A percentile compares a stretch with the other conserved stretches of the same genome.
Conservation (phyloP, 2,329 filamentous ascomycete species). For the Chalaropsis thielavioides region DNA sequence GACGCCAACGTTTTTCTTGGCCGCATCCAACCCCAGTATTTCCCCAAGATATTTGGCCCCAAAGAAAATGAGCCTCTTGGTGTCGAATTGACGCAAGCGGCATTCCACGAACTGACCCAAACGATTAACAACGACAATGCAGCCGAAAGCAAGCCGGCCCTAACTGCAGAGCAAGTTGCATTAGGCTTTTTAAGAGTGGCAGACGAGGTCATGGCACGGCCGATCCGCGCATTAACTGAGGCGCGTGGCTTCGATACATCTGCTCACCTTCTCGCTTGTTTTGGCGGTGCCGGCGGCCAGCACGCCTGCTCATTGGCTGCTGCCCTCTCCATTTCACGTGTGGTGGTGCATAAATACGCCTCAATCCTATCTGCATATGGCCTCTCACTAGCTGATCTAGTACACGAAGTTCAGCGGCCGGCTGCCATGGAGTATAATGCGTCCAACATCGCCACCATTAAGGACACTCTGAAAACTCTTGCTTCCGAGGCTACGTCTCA, state of each 20-base stretch:
- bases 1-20: constrained; percentile 83
- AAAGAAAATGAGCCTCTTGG: constrained; percentile 74
- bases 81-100: constrained; percentile 54
- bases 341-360: constrained; percentile 74
- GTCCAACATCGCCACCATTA: constrained; percentile 46
- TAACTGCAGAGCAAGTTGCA: constrained; percentile 72
- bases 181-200: constrained; percentile 82
- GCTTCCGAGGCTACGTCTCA: constrained; percentile 57
- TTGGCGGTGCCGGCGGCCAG: constrained; percentile 82
- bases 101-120: constrained; percentile 61
- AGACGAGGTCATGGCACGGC: constrained; percentile 82
- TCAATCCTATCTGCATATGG: constrained; percentile 83
- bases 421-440: constrained; percentile 43
- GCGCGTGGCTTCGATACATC: constrained; percentile 85
- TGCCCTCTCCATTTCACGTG: constrained; percentile 69
- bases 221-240: constrained; percentile 80
- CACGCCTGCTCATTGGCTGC: constrained; percentile 85
- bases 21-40: constrained; percentile 74
- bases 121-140: constrained; percentile 48
- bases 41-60: constrained; percentile 88
- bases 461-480: constrained; percentile 61
- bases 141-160: constrained; percentile 49
- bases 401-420: constrained; percentile 77
- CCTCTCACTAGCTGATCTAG: constrained; percentile 85
- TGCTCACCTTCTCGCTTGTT: constrained; percentile 78